phyloP scores from a whole-genome alignment of 495 filamentous ascomycete genomes.

The Bryoglossum gracile region DNA sequence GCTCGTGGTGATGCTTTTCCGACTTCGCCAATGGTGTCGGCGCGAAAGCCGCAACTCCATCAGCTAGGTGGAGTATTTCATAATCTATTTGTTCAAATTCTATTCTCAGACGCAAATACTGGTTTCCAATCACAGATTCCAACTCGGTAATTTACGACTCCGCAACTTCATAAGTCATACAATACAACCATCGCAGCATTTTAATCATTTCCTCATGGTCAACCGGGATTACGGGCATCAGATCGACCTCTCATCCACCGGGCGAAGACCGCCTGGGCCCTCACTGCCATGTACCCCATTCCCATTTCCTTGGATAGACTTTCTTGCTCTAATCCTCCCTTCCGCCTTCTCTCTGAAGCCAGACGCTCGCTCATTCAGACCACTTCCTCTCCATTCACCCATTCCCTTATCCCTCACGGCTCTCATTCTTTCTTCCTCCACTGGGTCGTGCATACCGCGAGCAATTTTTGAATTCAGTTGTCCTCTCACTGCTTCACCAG shows the following conservation, averaged over 20 bases:
- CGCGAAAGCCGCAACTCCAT: no score
- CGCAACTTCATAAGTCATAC: no score
- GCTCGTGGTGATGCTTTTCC: no score
- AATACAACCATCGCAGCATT: no score
- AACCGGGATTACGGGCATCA: no score
- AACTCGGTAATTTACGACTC: no score
- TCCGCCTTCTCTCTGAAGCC: constrained; percentile 12
- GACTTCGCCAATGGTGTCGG: no score
- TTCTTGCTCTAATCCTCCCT: constrained; percentile 1
- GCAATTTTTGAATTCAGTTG: constrained; percentile 12
- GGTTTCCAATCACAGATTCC: no score
- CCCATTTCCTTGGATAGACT: not conserved
- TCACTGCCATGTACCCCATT: constrained; percentile 17
- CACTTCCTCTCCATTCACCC: constrained; percentile 13
- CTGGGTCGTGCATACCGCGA: constrained; percentile 6
- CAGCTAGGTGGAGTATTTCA: no score
- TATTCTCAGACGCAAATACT: no score
- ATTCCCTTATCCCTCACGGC: constrained; percentile 8
- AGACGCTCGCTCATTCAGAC: constrained; percentile 6
- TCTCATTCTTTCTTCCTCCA: constrained; percentile 17
- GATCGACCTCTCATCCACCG: constrained; percentile 7
- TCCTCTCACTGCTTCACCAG: constrained; percentile 15
- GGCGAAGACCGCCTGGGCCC: constrained; percentile 6
- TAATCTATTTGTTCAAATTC: no score
- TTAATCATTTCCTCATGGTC: no score